These are phyloP conservation scores for Trametes gibbosa DNA, from an alignment of 768 basidiomycete species.

Conservation along the genomic window DNA sequence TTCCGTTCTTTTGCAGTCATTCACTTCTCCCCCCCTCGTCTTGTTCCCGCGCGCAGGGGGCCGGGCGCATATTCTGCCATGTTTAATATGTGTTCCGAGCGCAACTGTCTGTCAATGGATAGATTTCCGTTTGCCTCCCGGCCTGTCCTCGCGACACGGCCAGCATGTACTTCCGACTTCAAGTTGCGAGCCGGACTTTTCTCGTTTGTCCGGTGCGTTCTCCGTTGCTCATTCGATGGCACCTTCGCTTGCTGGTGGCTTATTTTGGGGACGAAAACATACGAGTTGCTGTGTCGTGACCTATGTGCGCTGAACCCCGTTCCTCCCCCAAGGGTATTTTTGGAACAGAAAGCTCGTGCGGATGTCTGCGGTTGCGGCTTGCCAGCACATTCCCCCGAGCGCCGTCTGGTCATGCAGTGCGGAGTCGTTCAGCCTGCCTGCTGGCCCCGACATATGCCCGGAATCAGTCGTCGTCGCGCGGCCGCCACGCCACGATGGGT, in stretches of 20 bases:
- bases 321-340: conserved; percentile 1
- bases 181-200: conserved; percentile 2
- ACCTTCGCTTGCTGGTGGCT: neutral
- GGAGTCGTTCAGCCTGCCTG: neutral
- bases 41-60: neutral
- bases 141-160: conserved; percentile 10
- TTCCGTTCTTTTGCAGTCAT: neutral
- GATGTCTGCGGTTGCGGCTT: neutral
- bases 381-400: conserved; percentile 14
- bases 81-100: conserved; percentile 1
- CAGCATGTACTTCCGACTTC: neutral
- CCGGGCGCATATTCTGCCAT: neutral
- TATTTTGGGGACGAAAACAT: conserved; percentile 6
- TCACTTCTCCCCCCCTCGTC: neutral
- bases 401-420: conserved; percentile 1
- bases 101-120: neutral
- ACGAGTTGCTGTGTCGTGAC: conserved; percentile 4
- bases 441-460: conserved; percentile 9
- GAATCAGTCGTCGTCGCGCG: neutral
- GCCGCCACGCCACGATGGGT: neutral
- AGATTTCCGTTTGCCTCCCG: conserved; percentile 7
- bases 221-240: neutral
- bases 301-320: neutral
- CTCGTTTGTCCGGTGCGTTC: conserved; percentile 7
- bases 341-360: neutral